phyloP scores from a whole-genome alignment of 1,284 basidiomycete genomes.

The Trichosporon sp. region DNA sequence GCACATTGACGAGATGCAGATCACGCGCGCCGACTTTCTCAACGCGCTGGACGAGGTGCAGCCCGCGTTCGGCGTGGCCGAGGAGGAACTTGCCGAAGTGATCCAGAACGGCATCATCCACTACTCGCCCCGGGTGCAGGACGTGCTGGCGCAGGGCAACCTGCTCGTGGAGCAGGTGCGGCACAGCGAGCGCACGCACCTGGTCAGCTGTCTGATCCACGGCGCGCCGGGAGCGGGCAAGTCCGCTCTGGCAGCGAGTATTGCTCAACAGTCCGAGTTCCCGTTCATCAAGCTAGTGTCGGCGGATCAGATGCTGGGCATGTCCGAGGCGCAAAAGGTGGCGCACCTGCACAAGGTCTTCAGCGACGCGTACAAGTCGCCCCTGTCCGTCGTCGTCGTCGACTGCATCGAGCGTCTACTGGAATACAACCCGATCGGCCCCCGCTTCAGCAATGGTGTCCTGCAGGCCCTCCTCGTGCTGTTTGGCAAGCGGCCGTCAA shows the following conservation, averaged over 20 bases:
- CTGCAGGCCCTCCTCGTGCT: slow-evolving; percentile 90
- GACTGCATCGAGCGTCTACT: slow-evolving; percentile 89
- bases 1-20: slow-evolving; percentile 89
- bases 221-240: slow-evolving; percentile 91
- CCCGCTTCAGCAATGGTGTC: slow-evolving; percentile 91
- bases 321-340: slow-evolving; percentile 87
- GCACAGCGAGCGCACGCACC: slow-evolving; percentile 82
- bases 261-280: slow-evolving; percentile 88
- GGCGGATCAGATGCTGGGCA: slow-evolving; percentile 96
- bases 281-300: slow-evolving; percentile 99
- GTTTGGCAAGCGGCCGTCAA: slow-evolving; percentile 86
- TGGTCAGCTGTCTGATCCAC: slow-evolving; percentile 86
- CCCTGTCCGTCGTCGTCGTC: slow-evolving; percentile 93
- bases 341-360: slow-evolving; percentile 91
- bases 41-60: slow-evolving; percentile 92
- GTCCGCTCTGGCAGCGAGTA: slow-evolving; percentile 91
- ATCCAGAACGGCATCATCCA: slow-evolving; percentile 98
- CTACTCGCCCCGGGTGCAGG: slow-evolving; percentile 81
- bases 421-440: slow-evolving; percentile 98
- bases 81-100: slow-evolving; percentile 92
- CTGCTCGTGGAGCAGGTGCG: slow-evolving; percentile 95
- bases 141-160: slow-evolving; percentile 84
- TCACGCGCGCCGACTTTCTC: slow-evolving; percentile 86
- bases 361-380: slow-evolving; percentile 95
- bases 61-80: slow-evolving; percentile 95